Base-by-base conservation (phyloP, 768 basidiomycete species). In the Termitomyces sp. region DNA sequence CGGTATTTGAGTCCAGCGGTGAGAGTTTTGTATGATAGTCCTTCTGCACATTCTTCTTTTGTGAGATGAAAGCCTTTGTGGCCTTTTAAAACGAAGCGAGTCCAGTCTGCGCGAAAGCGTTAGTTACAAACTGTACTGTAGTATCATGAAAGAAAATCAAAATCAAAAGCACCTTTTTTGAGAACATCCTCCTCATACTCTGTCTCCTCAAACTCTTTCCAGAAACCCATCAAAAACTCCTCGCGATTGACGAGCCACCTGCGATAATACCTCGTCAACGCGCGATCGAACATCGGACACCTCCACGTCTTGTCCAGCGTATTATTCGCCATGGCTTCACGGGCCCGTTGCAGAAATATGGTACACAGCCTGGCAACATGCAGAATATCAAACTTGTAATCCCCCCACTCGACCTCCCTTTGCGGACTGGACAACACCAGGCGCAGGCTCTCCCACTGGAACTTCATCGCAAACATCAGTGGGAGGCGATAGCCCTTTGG, bases 391-490 rank as follows among this genome's bases (percentile, higher is more conserved):
- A 72, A 77, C 48, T 72, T 75, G 58, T 73, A 74, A 33, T 72
- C 68, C 0, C 70, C 67, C 79, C 79, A 81, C 58, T 81, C 79
- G 39, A 64, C 63, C 24, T 69, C 64, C 3, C 71, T 68, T 24
- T 69, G 64, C 27, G 58, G 58, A 5, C 75, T 72, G 6, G 72
- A 74, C 53, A 78, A 59, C 12, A 79, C 76, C 31, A 81, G 71
- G 56, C 71, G 62, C 4, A 79, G 61, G 13, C 71, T 73, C 58
- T 75, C 74, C 78, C 78, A 81, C 54, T 72, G 72, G 58, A 76
- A 79, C 55, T 75, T 75, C 39, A 76, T 76, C 22, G 76, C 70
- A 65, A 78, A 81, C 70, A 81, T 72, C 18, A 81, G 64, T 0
- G 79, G 78, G 18, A 78, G 63, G 1, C 79, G 69, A 61, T 81